Percentiles rank a stretch among this genome's conserved stretches.
These are phyloP conservation scores for Fusarium palustre DNA, from an alignment of 2,329 filamentous ascomycete species.

Conservation along the genomic window DNA sequence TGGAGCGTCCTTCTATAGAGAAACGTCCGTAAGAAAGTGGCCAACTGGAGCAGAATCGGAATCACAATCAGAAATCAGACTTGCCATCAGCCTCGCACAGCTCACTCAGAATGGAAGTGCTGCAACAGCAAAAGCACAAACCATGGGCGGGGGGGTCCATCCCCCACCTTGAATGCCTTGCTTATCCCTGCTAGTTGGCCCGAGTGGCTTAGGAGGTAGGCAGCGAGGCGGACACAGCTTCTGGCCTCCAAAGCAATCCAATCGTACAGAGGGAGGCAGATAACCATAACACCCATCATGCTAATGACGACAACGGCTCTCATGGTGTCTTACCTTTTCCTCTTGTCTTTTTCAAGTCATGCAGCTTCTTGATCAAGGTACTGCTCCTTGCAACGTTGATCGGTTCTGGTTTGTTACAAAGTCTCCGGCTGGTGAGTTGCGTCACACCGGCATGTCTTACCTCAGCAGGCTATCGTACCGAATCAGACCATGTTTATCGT, in stretches of 20 bases:
- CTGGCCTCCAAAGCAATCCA: slow-evolving; percentile 14
- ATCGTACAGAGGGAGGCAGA: neutral
- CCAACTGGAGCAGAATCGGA: neutral
- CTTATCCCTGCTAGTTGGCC: slow-evolving; percentile 25
- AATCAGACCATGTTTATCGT: neutral
- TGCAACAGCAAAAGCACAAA: slow-evolving; percentile 4
- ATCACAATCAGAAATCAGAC: neutral
- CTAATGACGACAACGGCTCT: neutral
- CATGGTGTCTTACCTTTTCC: neutral
- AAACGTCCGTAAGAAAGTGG: neutral
- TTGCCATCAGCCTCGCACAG: slow-evolving; percentile 38
- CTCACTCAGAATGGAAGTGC: slow-evolving; percentile 39
- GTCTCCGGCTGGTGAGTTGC: slow-evolving; percentile 7
- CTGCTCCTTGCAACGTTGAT: neutral
- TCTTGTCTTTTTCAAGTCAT: neutral
- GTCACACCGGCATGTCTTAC: slow-evolving; percentile 22
- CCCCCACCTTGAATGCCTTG: slow-evolving; percentile 1
- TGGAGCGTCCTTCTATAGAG: neutral
- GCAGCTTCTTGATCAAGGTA: neutral
- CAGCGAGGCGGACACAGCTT: slow-evolving; percentile 46
- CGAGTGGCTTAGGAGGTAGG: slow-evolving; percentile 43
- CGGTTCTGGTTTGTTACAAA: neutral
- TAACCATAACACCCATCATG: neutral
- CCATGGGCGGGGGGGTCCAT: slow-evolving; percentile 11
- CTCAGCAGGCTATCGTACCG: neutral